Evolutionary conservation across 768 basidiomycete species (phyloP).

Genomic region (Lepiota brunneoincarnata): DNA sequence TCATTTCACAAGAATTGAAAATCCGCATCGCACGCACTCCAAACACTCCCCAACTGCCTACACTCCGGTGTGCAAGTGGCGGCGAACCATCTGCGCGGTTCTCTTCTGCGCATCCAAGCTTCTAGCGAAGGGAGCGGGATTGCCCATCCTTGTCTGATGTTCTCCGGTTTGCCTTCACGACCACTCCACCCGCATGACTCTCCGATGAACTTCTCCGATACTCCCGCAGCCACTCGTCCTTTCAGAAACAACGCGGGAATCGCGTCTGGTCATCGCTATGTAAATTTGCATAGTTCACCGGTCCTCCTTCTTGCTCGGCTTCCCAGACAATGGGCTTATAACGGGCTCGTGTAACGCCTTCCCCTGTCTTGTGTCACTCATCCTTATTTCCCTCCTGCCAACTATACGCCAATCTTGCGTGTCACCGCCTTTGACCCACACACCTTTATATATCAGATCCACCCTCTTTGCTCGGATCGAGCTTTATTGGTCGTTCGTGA

Average conservation of each 20-base stretch:
- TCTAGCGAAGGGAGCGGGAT: slow-evolving; percentile 12
- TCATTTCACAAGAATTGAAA: slow-evolving; percentile 6
- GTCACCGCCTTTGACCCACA: neutral
- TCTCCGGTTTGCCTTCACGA: neutral
- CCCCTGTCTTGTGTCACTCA: neutral
- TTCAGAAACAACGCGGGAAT: slow-evolving; percentile 11
- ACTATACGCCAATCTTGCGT: too few relatives aligned
- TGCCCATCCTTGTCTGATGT: neutral
- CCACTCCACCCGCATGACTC: neutral
- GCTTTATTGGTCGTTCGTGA: slow-evolving; percentile 1
- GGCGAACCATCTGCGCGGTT: slow-evolving; percentile 1
- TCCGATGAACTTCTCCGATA: slow-evolving; percentile 8
- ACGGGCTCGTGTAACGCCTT: neutral
- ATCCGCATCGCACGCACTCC: slow-evolving; percentile 10
- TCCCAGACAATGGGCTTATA: neutral
- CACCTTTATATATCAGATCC: neutral
- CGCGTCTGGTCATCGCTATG: neutral
- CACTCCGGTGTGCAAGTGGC: neutral
- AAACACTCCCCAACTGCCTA: neutral
- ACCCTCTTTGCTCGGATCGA: neutral
- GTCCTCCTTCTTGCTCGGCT: neutral
- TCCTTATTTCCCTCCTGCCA: neutral
- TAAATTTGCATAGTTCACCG: neutral
- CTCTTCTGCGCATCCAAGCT: slow-evolving; percentile 2
- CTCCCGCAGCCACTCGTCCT: slow-evolving; percentile 6